Evolutionary conservation across 352 stramenopile species (phyloP).

Genomic region (Phytophthora tentaculata): DNA sequence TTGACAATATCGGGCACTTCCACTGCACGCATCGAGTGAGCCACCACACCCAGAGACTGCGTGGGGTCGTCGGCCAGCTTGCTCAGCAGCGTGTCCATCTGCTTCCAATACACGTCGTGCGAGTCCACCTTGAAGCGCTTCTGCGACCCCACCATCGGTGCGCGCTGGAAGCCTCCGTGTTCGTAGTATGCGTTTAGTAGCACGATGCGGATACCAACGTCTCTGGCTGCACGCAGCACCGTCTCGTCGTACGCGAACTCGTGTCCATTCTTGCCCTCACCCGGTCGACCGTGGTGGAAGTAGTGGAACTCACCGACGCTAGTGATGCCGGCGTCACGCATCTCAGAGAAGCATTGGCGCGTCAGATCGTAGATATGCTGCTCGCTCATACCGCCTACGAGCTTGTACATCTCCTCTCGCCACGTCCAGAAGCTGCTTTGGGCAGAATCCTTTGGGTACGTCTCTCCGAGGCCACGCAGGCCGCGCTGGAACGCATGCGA

Average conservation of each 20-base stretch:
- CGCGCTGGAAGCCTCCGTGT: constrained; percentile 66
- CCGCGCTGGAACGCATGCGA: constrained; percentile 82
- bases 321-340: constrained; percentile 79
- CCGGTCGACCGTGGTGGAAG: constrained; percentile 66
- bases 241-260: constrained; percentile 76
- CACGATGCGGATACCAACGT: constrained; percentile 77
- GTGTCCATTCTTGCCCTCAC: constrained; percentile 41
- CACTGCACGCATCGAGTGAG: constrained; percentile 79
- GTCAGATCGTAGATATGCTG: constrained; percentile 70
- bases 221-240: constrained; percentile 62
- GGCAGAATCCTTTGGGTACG: constrained; percentile 56
- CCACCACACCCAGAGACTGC: constrained; percentile 73
- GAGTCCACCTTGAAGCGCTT: constrained; percentile 77
- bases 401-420: constrained; percentile 86
- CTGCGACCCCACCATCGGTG: constrained; percentile 66
- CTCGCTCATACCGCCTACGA: constrained; percentile 71
- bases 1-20: constrained; percentile 65
- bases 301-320: constrained; percentile 85
- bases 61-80: constrained; percentile 38
- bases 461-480: constrained; percentile 75
- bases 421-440: constrained; percentile 84
- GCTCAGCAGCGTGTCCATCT: constrained; percentile 63
- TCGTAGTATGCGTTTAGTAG: constrained; percentile 82
- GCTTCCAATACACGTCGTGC: constrained; percentile 66
- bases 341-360: constrained; percentile 80